Conservation (phyloP, 208 protist genomes). For the Trypanosoma congolense region DNA sequence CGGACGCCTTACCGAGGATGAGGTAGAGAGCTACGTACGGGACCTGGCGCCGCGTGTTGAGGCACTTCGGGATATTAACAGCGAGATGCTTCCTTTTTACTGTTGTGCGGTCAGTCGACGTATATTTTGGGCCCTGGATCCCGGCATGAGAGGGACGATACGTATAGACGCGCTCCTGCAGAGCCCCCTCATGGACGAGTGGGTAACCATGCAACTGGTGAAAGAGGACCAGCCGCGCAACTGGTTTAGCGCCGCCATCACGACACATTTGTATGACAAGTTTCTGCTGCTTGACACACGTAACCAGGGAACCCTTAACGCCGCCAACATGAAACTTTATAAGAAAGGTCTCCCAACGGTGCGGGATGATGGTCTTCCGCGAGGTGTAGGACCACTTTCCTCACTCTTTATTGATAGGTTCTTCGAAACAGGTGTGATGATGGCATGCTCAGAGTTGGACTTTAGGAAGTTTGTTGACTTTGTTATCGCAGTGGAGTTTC, state of each 20-base stretch:
- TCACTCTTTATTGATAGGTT: constrained; percentile 86
- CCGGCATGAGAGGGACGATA: constrained; percentile 58
- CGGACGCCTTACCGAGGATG: constrained; percentile 77
- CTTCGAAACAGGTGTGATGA: constrained; percentile 88
- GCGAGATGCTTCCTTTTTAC: constrained; percentile 82
- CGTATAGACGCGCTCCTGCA: constrained; percentile 75
- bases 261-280: constrained; percentile 82
- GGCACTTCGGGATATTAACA: constrained; percentile 48
- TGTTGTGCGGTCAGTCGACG: constrained; percentile 85
- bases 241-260: constrained; percentile 73
- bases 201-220: constrained; percentile 81
- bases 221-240: constrained; percentile 70
- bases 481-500: constrained; percentile 82
- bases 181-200: constrained; percentile 83
- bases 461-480: constrained; percentile 93
- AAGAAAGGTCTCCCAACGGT: constrained; percentile 84
- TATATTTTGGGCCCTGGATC: constrained; percentile 88
- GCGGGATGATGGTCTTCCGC: constrained; percentile 73
- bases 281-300: constrained; percentile 82
- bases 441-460: constrained; percentile 83
- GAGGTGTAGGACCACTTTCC: constrained; percentile 70
- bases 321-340: constrained; percentile 69
- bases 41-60: constrained; percentile 70
- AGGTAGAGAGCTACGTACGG: constrained; percentile 85
- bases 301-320: constrained; percentile 80